phyloP scores from a whole-genome alignment of 2,329 filamentous ascomycete genomes.

The Alternaria metachromatica region DNA sequence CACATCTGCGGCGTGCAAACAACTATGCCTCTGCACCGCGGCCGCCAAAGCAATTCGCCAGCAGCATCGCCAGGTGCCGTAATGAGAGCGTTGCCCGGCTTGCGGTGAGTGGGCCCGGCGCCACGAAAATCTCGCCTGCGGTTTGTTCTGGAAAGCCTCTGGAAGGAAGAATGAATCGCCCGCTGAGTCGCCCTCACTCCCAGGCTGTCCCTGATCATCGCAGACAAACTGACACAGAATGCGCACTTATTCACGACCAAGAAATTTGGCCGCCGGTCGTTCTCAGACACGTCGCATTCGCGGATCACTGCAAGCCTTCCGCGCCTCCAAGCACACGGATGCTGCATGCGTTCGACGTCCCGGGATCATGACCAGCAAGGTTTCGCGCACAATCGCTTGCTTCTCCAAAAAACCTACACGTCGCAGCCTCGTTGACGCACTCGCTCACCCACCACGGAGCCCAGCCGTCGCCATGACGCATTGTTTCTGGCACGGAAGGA shows the following conservation, averaged over 20 bases:
- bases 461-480: conserved; percentile 4
- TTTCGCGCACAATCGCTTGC: conserved; percentile 38
- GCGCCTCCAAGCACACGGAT: conserved; percentile 37
- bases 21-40: background rate
- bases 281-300: conserved; percentile 34
- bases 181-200: conserved; percentile 13
- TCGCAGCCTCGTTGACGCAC: conserved; percentile 20
- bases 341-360: conserved; percentile 38
- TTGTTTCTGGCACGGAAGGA: conserved; percentile 28
- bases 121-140: conserved; percentile 27
- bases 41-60: background rate
- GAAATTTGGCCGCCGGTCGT: conserved; percentile 21
- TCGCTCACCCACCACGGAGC: background rate
- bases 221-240: conserved; percentile 20
- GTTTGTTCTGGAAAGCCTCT: conserved; percentile 32
- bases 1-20: background rate
- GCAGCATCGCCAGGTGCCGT: conserved; percentile 12
- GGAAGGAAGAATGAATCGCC: conserved; percentile 11
- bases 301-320: conserved; percentile 43
- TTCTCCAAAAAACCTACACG: conserved; percentile 27
- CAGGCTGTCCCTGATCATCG: conserved; percentile 12
- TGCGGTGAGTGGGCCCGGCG: conserved; percentile 26
- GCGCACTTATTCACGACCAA: background rate
- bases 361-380: conserved; percentile 26
- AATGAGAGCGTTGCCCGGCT: conserved; percentile 33